Evolutionary conservation across 1,284 basidiomycete genomes (phyloP).

Genomic region (Retiboletus fuscus): DNA sequence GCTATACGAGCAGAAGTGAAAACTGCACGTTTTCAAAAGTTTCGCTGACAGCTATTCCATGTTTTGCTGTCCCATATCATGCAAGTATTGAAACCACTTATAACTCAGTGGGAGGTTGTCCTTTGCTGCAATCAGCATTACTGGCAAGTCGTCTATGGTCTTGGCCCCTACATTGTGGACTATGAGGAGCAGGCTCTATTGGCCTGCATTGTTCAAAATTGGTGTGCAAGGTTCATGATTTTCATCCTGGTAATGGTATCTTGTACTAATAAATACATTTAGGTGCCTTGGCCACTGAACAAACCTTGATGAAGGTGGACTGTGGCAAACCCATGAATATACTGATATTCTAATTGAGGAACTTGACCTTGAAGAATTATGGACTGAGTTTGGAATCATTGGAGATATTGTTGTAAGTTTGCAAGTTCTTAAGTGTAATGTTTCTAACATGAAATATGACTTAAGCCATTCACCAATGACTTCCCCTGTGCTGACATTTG

Average conservation of each 20-base stretch:
- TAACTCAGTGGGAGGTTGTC: constrained; percentile 26
- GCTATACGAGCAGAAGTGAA: background rate
- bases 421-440: no score
- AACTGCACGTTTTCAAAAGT: background rate
- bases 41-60: no score
- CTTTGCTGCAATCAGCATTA: constrained; percentile 33
- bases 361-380: background rate
- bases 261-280: no score
- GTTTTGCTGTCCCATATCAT: background rate
- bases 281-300: background rate
- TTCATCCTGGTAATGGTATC: no score
- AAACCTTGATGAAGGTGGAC: background rate
- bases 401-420: background rate
- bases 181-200: constrained; percentile 41
- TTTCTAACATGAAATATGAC: no score
- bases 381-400: no score
- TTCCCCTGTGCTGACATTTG: constrained; percentile 32
- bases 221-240: constrained; percentile 34
- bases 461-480: constrained; percentile 22
- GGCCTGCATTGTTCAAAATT: constrained; percentile 33
- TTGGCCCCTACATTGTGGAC: constrained; percentile 44
- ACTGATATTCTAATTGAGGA: background rate
- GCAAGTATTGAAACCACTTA: constrained; percentile 14
- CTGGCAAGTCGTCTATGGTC: constrained; percentile 3
- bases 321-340: background rate